A percentile compares a stretch with the other conserved stretches of the same genome.
These are phyloP conservation scores for Neopestalotiopsis sp. DNA, from an alignment of 2,329 filamentous ascomycete species.

Conservation along the genomic window DNA sequence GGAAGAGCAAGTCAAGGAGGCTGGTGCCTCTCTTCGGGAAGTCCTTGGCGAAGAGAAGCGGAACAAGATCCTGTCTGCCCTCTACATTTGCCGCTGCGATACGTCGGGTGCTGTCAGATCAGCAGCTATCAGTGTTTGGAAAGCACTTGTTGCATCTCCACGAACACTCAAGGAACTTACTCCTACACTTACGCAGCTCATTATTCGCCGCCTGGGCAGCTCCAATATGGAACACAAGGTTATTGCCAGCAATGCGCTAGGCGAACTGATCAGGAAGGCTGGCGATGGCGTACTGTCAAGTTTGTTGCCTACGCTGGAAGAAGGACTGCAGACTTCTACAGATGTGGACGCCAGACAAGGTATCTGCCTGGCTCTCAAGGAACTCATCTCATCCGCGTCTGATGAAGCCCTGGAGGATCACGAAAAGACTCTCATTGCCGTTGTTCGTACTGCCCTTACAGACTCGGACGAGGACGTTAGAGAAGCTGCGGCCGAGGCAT, in stretches of 20 bases:
- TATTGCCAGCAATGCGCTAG: conserved; percentile 95
- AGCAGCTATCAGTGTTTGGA: conserved; percentile 93
- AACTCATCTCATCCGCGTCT: conserved; percentile 88
- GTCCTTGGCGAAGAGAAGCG: conserved; percentile 94
- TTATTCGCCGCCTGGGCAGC: conserved; percentile 92
- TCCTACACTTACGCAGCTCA: conserved; percentile 90
- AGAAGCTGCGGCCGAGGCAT: conserved; percentile 95
- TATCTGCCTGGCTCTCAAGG: conserved; percentile 94
- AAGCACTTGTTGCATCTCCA: conserved; percentile 90
- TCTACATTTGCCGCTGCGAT: conserved; percentile 98
- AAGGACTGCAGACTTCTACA: conserved; percentile 84
- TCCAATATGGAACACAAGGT: conserved; percentile 99
- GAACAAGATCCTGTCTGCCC: conserved; percentile 94
- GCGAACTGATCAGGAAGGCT: conserved; percentile 95
- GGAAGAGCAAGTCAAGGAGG: conserved; percentile 79
- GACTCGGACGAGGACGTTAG: conserved; percentile 89
- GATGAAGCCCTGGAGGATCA: conserved; percentile 90
- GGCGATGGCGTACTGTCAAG: conserved; percentile 91
- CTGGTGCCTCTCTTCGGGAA: conserved; percentile 90
- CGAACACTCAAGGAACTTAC: conserved; percentile 93
- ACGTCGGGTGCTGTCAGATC: conserved; percentile 89
- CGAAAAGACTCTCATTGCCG: conserved; percentile 92
- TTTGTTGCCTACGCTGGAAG: conserved; percentile 88
- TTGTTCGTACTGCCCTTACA: conserved; percentile 89
- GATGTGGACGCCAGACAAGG: conserved; percentile 95